Base-by-base conservation (phyloP, 768 basidiomycete species). In the Xerocomus spinulosus region DNA sequence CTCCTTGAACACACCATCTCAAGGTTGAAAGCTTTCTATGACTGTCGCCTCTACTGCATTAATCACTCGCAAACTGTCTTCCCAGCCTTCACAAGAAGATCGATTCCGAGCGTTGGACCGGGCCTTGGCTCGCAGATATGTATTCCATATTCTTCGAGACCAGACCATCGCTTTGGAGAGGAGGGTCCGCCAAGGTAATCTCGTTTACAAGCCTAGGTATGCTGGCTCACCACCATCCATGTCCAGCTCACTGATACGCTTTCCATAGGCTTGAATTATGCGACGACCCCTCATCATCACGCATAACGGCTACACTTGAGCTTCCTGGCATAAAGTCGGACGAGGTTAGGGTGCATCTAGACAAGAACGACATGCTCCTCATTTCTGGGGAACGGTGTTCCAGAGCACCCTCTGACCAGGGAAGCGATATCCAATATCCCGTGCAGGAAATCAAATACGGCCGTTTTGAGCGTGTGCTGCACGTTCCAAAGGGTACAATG, bases 391-490 rank as follows among this genome's bases (percentile, higher is more conserved):
- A 66, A 36, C 68, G 72, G 4, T 46, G 32, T 0, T 41, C 51
- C 0, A 55, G 42, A 30, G 42, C 47, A 7, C 56, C 54, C 47
- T 56, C 52, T 15, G 53, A 51, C 42, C 58, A 59, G 14, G 48
- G 37, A 21, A 42, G 35, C 20, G 42, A 54, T 24, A 50, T 56
- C 0, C 61, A 44, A 3, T 73, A 63, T 48, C 62, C 53, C 18
- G 50, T 63, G 42, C 67, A 63, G 48, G 72, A 73, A 55, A 65
- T 73, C 46, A 70, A 69, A 43, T 73, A 70, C 38, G 72, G 72
- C 39, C 55, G 55, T 44, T 73, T 72, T 35, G 61, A 61, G 44
- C 70, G 72, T 42, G 58, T 60, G 5, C 57, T 74, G 17, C 48
- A 55, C 21, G 60, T 74, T 41, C 73, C 72, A 20, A 52, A 58